phyloP scores from a whole-genome alignment of 768 basidiomycete species.

The Bullera alba region DNA sequence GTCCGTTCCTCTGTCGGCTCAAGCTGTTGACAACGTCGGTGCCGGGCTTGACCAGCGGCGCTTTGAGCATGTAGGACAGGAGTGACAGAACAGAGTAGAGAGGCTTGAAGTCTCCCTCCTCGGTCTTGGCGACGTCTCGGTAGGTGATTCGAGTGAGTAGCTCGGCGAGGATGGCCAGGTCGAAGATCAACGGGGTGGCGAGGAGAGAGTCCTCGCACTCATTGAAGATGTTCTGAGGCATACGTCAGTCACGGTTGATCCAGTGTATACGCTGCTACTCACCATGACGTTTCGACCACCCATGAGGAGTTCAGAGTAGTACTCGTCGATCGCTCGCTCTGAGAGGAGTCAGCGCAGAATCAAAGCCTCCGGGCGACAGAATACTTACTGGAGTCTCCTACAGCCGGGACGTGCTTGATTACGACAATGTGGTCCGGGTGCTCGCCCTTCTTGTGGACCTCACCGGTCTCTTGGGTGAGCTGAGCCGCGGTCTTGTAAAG shows the following conservation, averaged over 20 bases:
- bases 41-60: slow-evolving; percentile 83
- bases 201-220: slow-evolving; percentile 97
- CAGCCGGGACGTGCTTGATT: slow-evolving; percentile 93
- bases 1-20: slow-evolving; percentile 86
- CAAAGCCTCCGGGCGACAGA: background rate
- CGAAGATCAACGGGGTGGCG: slow-evolving; percentile 91
- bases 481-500: slow-evolving; percentile 67
- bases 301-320: slow-evolving; percentile 96
- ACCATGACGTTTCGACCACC: slow-evolving; percentile 85
- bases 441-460: slow-evolving; percentile 64
- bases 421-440: slow-evolving; percentile 96
- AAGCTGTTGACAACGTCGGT: slow-evolving; percentile 92
- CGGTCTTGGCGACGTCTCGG: slow-evolving; percentile 51
- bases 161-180: slow-evolving; percentile 86
- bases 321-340: slow-evolving; percentile 84
- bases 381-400: slow-evolving; percentile 70
- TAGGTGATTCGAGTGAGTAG: slow-evolving; percentile 88
- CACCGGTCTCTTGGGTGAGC: slow-evolving; percentile 51
- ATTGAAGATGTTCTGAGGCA: slow-evolving; percentile 60
- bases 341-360: background rate
- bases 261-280: background rate
- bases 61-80: slow-evolving; percentile 95
- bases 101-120: slow-evolving; percentile 60
- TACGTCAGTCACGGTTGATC: background rate
- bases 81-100: slow-evolving; percentile 88